A percentile compares a stretch with the other conserved stretches of the same genome.
These are phyloP conservation scores for Scutellaria galericulata DNA, from an alignment of 257 asterid species.

Conservation along the genomic window DNA sequence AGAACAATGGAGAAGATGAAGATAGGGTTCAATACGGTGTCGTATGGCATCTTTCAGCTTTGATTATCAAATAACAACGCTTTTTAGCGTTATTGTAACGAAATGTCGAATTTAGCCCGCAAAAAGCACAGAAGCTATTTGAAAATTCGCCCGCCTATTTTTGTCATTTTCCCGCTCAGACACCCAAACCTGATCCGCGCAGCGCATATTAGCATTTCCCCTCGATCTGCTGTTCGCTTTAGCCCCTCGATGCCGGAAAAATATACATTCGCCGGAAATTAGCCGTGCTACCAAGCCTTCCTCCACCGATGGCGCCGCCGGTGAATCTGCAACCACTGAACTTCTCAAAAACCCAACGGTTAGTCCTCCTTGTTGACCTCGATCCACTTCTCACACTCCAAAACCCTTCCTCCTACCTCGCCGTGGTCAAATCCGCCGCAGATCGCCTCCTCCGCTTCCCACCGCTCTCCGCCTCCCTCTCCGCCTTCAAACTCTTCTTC, in stretches of 20 bases:
- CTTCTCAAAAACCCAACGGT: slow-evolving; percentile 67
- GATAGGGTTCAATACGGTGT: slow-evolving; percentile 52
- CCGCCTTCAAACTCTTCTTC: slow-evolving; percentile 73
- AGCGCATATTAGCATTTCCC: slow-evolving; percentile 39
- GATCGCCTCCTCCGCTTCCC: slow-evolving; percentile 67
- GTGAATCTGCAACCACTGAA: slow-evolving; percentile 42
- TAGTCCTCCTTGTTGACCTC: slow-evolving; percentile 79
- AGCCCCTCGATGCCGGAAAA: slow-evolving; percentile 16
- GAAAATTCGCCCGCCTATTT: slow-evolving; percentile 7
- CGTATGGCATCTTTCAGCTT: slow-evolving; percentile 17
- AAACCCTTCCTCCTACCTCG: slow-evolving; percentile 59
- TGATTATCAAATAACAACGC: neutral
- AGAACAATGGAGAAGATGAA: slow-evolving; percentile 42
- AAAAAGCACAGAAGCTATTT: neutral
- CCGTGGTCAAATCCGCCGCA: slow-evolving; percentile 54
- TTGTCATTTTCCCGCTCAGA: neutral
- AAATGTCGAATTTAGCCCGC: slow-evolving; percentile 29
- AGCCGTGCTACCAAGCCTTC: slow-evolving; percentile 31
- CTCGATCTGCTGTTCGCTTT: neutral
- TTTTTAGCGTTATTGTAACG: neutral
- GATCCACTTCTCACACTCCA: slow-evolving; percentile 63
- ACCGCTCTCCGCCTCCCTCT: slow-evolving; percentile 64
- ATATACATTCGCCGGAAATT: slow-evolving; percentile 33
- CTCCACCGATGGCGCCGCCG: slow-evolving; percentile 54
- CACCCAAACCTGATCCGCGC: neutral